Conservation (phyloP, 2,329 filamentous ascomycete species). For the Lecanoromycetidae sp. region DNA sequence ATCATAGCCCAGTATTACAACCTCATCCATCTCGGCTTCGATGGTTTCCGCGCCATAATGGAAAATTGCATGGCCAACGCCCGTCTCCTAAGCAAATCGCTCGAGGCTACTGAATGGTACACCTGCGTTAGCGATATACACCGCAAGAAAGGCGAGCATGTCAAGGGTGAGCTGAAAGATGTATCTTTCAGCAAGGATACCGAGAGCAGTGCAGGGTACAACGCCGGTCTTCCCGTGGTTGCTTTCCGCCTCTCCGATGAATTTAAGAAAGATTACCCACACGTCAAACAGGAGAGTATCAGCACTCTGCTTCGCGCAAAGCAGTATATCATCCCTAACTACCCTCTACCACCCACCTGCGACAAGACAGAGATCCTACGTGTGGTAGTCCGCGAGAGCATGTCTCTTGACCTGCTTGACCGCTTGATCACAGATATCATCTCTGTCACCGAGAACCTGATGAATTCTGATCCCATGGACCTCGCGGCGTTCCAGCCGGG, state of each 20-base stretch:
- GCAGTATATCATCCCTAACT: conserved; percentile 62
- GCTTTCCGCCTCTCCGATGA: conserved; percentile 51
- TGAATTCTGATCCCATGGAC: conserved; percentile 42
- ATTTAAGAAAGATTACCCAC: conserved; percentile 48
- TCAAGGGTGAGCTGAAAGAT: conserved; percentile 32
- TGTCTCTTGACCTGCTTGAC: conserved; percentile 57
- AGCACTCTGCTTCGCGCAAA: conserved; percentile 51
- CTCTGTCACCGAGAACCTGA: conserved; percentile 48
- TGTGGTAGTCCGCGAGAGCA: conserved; percentile 54
- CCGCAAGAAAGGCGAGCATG: conserved; percentile 39
- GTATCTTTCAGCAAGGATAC: conserved; percentile 30
- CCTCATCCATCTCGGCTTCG: conserved; percentile 56
- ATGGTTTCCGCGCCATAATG: conserved; percentile 43
- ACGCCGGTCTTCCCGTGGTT: conserved; percentile 56
- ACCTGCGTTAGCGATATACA: conserved; percentile 54
- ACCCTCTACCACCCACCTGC: conserved; percentile 51
- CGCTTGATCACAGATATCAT: conserved; percentile 50
- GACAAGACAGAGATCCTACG: conserved; percentile 53
- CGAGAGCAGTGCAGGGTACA: conserved; percentile 48
- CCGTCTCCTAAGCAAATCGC: conserved; percentile 47
- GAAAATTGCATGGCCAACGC: conserved; percentile 56
- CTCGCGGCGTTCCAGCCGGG: conserved; percentile 37
- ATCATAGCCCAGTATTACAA: conserved; percentile 64
- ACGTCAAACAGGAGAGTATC: conserved; percentile 52
- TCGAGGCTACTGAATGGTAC: conserved; percentile 57